phyloP scores from a whole-genome alignment of 169 alveolate genomes.

The Eimeria sp. region DNA sequence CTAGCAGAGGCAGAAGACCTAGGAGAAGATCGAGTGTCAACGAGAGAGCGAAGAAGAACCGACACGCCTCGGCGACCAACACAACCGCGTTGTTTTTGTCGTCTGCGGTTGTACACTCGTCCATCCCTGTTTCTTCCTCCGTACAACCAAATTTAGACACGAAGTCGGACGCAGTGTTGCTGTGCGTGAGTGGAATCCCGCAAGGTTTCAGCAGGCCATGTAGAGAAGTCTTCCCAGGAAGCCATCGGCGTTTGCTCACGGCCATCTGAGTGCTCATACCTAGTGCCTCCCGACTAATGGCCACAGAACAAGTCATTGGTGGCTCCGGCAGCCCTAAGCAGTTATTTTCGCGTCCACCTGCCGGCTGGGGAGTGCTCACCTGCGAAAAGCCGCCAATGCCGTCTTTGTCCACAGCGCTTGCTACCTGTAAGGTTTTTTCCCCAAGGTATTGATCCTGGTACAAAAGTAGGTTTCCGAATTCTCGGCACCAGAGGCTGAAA shows the following conservation, averaged over 20 bases:
- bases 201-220: neutral
- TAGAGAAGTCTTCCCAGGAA: neutral
- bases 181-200: neutral
- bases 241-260: neutral
- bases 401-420: constrained; percentile 10
- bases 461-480: constrained; percentile 50
- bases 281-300: neutral
- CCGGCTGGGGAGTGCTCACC: neutral
- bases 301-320: constrained; percentile 21
- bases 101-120: neutral
- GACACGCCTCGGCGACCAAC: constrained; percentile 61
- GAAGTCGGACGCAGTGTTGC: constrained; percentile 11
- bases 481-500: constrained; percentile 70
- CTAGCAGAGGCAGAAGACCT: constrained; percentile 67
- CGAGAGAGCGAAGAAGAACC: constrained; percentile 46
- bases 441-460: constrained; percentile 55
- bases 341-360: neutral
- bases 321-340: constrained; percentile 38
- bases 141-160: neutral
- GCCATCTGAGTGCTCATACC: neutral
- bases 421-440: neutral
- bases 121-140: neutral
- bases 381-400: constrained; percentile 23
- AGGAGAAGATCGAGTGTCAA: constrained; percentile 58
- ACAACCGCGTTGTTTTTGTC: neutral